Evolutionary conservation across 2,329 filamentous ascomycete species (phyloP), one percentile per base, ranked within the genome.

Genomic region (Lasiodiplodia theobromae): DNA sequence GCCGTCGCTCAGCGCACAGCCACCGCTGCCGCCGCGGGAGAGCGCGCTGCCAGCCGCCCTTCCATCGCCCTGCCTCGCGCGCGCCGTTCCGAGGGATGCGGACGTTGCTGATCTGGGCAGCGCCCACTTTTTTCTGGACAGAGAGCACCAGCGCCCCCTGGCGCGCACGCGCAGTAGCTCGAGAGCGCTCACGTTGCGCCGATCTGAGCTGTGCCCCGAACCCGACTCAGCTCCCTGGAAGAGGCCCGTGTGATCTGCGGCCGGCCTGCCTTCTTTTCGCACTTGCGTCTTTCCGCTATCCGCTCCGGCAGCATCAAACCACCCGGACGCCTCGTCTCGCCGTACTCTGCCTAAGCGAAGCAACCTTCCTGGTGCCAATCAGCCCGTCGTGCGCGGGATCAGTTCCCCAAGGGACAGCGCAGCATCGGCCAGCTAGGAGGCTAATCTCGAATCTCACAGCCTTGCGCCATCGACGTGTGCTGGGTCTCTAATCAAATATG

Each of bases 391-490:
- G 65, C 65, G 53, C 65, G 60, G 60, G 47, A 64, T 64, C 60
- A 52, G 60, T 64, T 64, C 60, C 60, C 60, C 60, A 64, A 64
- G 60, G 60, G 60, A 64, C 60, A 64, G 60, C 60, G 60, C 47
- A 64, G 60, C 60, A 64, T 64, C 58, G 58, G 40, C 58, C 58
- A 49, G 31, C 62, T 53, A 51, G 54, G 66, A 63, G 56, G 66
- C 66, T 68, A 68, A 68, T 68, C 66, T 68, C 66, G 66, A 68
- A 62, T 63, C 66, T 68, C 34, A 52, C 66, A 52, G 49, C 49
- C 66, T 68, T 68, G 66, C 66, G 66, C 66, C 66, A 68, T 68
- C 66, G 66, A 67, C 65, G 65, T 67, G 65, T 67, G 31, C 65
- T 37, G 54, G 65, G 44, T 56, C 65, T 57, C 58, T 67, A 68